Evolutionary conservation across 202 grass and related monocot genomes (phyloP).

Genomic region (Panicum hallii): DNA sequence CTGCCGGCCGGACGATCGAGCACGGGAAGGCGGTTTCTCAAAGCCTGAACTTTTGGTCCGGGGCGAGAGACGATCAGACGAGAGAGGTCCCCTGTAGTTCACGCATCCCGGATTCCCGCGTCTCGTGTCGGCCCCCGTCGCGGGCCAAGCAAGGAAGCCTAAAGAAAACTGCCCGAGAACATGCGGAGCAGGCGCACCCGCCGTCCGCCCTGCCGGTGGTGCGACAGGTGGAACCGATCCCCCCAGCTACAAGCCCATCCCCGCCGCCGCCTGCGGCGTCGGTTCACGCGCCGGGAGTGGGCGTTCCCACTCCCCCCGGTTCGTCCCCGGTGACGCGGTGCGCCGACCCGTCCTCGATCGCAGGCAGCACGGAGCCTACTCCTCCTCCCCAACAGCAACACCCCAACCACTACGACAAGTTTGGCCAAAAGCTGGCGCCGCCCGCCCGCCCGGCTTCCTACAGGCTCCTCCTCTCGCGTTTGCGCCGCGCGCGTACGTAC

Average conservation of each 20-base stretch:
- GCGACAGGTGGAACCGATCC: slow-evolving; percentile 36
- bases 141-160: slow-evolving; percentile 11
- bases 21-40: no score
- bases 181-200: slow-evolving; percentile 28
- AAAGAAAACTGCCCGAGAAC: not conserved
- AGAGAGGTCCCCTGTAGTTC: not conserved
- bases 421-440: not conserved
- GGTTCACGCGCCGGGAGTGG: not conserved
- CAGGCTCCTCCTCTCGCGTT: not conserved
- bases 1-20: slow-evolving; percentile 15
- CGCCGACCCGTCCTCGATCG: not conserved
- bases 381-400: not conserved
- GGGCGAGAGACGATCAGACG: no score
- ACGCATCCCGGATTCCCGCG: slow-evolving; percentile 26
- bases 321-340: not conserved
- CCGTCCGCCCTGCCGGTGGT: not conserved
- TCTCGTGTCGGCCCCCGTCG: slow-evolving; percentile 23
- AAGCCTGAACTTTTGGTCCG: not conserved
- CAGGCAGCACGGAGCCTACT: not conserved
- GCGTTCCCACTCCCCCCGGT: not conserved
- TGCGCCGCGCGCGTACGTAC: not conserved
- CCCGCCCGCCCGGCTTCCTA: not conserved
- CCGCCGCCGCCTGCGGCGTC: not conserved
- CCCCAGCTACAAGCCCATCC: not conserved
- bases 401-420: not conserved